These are phyloP conservation scores for Geotrichum fermentans DNA, from an alignment of 1,139 yeast species.

Conservation along the genomic window DNA sequence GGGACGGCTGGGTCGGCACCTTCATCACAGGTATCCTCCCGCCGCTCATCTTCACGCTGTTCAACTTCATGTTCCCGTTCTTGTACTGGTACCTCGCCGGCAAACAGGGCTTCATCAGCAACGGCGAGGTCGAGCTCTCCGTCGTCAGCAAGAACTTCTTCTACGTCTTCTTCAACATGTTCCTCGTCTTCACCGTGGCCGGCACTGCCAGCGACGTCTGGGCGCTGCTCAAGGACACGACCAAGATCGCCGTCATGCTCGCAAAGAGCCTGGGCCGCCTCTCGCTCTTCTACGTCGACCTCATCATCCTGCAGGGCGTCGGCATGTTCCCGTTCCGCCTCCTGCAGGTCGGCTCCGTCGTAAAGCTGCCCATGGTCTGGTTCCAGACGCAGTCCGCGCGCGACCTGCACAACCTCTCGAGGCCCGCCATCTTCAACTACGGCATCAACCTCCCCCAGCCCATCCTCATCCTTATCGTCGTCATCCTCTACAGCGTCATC, in stretches of 20 bases:
- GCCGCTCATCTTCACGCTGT: constrained; percentile 66
- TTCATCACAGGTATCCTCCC: constrained; percentile 75
- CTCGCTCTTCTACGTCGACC: constrained; percentile 75
- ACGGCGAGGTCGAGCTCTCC: constrained; percentile 76
- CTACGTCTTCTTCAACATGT: constrained; percentile 77
- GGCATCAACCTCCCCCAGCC: constrained; percentile 82
- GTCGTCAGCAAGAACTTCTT: constrained; percentile 79
- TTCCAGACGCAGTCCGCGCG: constrained; percentile 61
- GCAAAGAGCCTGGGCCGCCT: constrained; percentile 67
- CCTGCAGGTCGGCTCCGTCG: constrained; percentile 61
- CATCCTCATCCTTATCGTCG: constrained; percentile 64
- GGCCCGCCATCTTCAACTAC: constrained; percentile 75
- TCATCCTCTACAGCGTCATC: constrained; percentile 70
- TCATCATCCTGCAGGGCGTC: constrained; percentile 75
- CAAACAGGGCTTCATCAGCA: constrained; percentile 70
- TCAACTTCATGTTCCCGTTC: constrained; percentile 70
- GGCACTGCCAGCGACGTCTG: constrained; percentile 65
- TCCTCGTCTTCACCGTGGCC: constrained; percentile 74
- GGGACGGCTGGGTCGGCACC: constrained; percentile 54
- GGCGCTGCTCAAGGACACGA: constrained; percentile 68
- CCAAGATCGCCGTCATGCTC: constrained; percentile 71
- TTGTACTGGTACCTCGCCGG: constrained; percentile 65
- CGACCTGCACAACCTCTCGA: constrained; percentile 62
- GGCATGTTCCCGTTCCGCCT: constrained; percentile 80
- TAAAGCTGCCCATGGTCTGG: constrained; percentile 54